A percentile compares a stretch with the other conserved stretches of the same genome.
These are phyloP conservation scores for Volvariella volvacea DNA, from an alignment of 1,284 basidiomycete genomes.

Conservation along the genomic window DNA sequence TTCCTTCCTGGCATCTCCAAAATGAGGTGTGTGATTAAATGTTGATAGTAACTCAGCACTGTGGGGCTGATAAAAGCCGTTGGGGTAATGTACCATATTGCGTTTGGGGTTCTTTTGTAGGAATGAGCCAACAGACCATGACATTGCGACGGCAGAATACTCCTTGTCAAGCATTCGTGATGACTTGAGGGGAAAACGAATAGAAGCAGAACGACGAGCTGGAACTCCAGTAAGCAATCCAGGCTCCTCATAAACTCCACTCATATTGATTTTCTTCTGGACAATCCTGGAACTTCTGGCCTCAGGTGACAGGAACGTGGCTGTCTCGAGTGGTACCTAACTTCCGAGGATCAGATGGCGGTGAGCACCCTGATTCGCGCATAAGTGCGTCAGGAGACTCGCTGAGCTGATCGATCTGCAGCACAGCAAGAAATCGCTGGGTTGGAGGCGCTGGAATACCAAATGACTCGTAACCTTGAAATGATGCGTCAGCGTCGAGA, in stretches of 20 bases:
- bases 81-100: background rate
- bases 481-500: constrained; percentile 42
- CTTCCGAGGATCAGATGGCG: constrained; percentile 41
- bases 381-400: constrained; percentile 3
- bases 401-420: constrained; percentile 12
- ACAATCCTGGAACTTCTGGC: background rate
- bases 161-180: constrained; percentile 45
- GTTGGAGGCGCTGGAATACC: constrained; percentile 57
- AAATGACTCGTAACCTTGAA: constrained; percentile 58
- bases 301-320: constrained; percentile 31
- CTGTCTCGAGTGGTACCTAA: constrained; percentile 39
- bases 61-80: background rate
- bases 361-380: constrained; percentile 22
- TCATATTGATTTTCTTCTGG: constrained; percentile 1
- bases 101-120: constrained; percentile 15
- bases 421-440: constrained; percentile 53
- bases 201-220: constrained; percentile 27
- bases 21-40: constrained; percentile 17
- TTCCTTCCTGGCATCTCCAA: constrained; percentile 26
- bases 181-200: constrained; percentile 36
- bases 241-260: background rate
- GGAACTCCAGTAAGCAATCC: constrained; percentile 23
- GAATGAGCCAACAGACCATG: constrained; percentile 36
- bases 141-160: constrained; percentile 42
- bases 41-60: constrained; percentile 3